Base-by-base conservation (phyloP, 805 yeast species). In the Saccharomycopsis babjevae region DNA sequence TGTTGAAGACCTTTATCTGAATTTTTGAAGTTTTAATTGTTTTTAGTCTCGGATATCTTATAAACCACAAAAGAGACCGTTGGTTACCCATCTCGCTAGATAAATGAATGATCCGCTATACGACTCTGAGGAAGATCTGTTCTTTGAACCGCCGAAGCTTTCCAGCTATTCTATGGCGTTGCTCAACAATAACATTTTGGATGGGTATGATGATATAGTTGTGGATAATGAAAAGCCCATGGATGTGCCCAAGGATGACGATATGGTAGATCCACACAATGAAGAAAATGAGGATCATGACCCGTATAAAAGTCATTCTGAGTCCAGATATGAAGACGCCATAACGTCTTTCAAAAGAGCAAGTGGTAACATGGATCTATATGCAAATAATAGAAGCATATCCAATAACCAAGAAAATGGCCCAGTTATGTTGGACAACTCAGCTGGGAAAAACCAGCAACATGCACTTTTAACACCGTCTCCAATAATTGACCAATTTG, bases 111-210 rank as follows among this genome's bases (percentile, higher is more conserved):
- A 59, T 52, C 28, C 54, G 43, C 38, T 54, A 30, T 61, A 62
- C 43, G 65, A 63, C 32, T 63, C 65, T n/a, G 65, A 63, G 25
- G 65, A 63, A 46, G 65, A 63, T 38, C 64, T 63, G 65, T 63
- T 63, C 46, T 58, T 63, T 50, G 65, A 63, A 39, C 65, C 65
- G 20, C 65, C 65, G 13, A 63, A 63, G 52, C 55, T 63, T 22
- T 63, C 65, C 3, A 57, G 52, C 13, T 63, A 63, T 28, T 55
- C 62, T 5, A 39, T 61, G 58, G 65, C 61, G 32, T 39, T 63
- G 36, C 50, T 63, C 25, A 61, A 61, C 46, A 62, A 61, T 15
- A 57, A 56, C 34, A 57, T 20, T 11, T 22, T 46, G 32, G 52
- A 25, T 5, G 34, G 28, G 30, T 28, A 16, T 34, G 39, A 57